These are phyloP conservation scores for Trichoderma aggressivum DNA, from an alignment of 2,329 filamentous ascomycete genomes.

Conservation along the genomic window DNA sequence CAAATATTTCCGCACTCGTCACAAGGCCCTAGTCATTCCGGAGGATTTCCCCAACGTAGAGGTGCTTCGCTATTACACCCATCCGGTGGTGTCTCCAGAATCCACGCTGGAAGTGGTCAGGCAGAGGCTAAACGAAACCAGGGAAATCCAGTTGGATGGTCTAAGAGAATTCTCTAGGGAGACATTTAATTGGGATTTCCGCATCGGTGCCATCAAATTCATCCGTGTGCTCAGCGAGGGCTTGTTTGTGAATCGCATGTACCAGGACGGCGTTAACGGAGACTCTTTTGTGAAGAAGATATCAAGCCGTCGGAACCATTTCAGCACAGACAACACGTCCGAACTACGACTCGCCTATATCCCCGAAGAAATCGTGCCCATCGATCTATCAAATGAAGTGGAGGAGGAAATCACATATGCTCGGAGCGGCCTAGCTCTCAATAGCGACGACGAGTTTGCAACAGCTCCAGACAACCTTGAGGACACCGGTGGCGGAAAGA, in stretches of 20 bases:
- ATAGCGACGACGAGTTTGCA: slow-evolving; percentile 63
- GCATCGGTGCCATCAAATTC: slow-evolving; percentile 78
- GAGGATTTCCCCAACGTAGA: slow-evolving; percentile 76
- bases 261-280: slow-evolving; percentile 21
- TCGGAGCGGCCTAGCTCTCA: slow-evolving; percentile 56
- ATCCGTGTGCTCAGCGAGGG: slow-evolving; percentile 75
- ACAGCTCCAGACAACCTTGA: slow-evolving; percentile 35
- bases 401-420: slow-evolving; percentile 54
- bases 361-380: slow-evolving; percentile 71
- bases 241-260: slow-evolving; percentile 62
- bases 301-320: slow-evolving; percentile 64
- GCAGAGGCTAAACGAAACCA: slow-evolving; percentile 25
- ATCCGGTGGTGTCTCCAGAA: slow-evolving; percentile 73
- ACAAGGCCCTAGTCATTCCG: slow-evolving; percentile 71
- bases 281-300: slow-evolving; percentile 61
- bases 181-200: slow-evolving; percentile 81
- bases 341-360: slow-evolving; percentile 78
- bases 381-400: slow-evolving; percentile 71
- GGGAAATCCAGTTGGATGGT: slow-evolving; percentile 38
- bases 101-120: slow-evolving; percentile 38
- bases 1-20: slow-evolving; percentile 72
- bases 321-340: slow-evolving; percentile 68
- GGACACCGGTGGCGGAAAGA: slow-evolving; percentile 28
- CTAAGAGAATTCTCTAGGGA: slow-evolving; percentile 73
- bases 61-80: slow-evolving; percentile 81